A percentile compares a stretch with the other conserved stretches of the same genome.
phyloP scores from a whole-genome alignment of 306 rosid genomes.

The Rosa multiflora region DNA sequence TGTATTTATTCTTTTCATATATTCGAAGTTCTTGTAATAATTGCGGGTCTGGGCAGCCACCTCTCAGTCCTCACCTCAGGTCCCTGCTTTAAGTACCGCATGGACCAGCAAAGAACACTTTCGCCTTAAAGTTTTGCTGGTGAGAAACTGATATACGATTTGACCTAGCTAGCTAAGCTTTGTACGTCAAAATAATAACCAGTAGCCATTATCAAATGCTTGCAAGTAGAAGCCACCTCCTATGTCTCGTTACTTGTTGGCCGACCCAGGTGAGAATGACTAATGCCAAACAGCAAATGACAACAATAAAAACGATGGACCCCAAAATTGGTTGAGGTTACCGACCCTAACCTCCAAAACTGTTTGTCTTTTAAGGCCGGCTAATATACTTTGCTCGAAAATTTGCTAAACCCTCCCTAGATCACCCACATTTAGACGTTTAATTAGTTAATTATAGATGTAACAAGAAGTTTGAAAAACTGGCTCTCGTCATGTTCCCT shows the following conservation, averaged over 20 bases:
- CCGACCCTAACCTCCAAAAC: conserved; percentile 17
- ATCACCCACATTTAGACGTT: not conserved
- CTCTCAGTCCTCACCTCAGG: not conserved
- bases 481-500: conserved; percentile 13
- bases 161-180: not conserved
- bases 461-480: conserved; percentile 1
- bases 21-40: too few species aligned
- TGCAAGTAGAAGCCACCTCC: conserved; percentile 17
- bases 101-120: not conserved
- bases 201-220: not conserved
- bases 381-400: conserved; percentile 18
- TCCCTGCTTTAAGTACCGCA: not conserved
- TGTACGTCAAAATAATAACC: not conserved
- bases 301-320: conserved; percentile 11
- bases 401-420: not conserved
- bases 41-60: too few species aligned
- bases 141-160: not conserved
- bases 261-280: conserved; percentile 41
- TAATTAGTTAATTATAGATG: conserved; percentile 5
- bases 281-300: conserved; percentile 37
- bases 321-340: conserved; percentile 17
- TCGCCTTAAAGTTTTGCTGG: not conserved
- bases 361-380: conserved; percentile 41
- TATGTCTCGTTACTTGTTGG: conserved; percentile 58
- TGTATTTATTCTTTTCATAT: not conserved